phyloP scores from a whole-genome alignment of 768 basidiomycete genomes.

The Agaricus sinodeliciosus region DNA sequence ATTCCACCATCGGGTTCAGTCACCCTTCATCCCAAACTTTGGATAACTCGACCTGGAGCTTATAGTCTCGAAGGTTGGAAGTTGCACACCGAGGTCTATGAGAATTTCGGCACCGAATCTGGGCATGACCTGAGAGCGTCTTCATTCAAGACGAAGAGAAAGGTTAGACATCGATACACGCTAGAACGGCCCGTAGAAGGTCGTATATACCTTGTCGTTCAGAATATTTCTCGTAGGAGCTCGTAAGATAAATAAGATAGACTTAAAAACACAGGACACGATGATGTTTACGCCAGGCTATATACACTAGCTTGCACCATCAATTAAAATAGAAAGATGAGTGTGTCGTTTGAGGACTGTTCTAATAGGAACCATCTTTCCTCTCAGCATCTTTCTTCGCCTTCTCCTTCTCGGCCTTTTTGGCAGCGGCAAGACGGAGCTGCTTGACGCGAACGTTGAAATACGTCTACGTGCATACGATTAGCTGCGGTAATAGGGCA shows the following conservation, averaged over 20 bases:
- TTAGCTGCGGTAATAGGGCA: background rate
- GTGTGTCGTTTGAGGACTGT: too few species aligned
- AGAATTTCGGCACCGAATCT: slow-evolving; percentile 1
- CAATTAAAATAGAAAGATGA: too few species aligned
- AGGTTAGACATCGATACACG: slow-evolving; percentile 26
- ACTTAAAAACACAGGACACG: too few species aligned
- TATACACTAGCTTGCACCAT: too few species aligned
- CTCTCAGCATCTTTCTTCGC: slow-evolving; percentile 23
- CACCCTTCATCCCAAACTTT: slow-evolving; percentile 44
- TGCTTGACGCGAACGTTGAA: slow-evolving; percentile 72
- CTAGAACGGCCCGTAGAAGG: slow-evolving; percentile 25
- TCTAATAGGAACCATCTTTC: slow-evolving; percentile 14
- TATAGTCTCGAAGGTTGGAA: slow-evolving; percentile 66
- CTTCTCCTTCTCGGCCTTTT: slow-evolving; percentile 39
- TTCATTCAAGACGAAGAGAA: background rate
- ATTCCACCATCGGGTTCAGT: slow-evolving; percentile 43
- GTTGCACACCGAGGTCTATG: slow-evolving; percentile 42
- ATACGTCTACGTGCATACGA: slow-evolving; percentile 41
- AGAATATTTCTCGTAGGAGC: slow-evolving; percentile 15
- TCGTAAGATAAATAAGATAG: background rate
- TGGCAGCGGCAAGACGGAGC: slow-evolving; percentile 44
- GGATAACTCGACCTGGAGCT: slow-evolving; percentile 55
- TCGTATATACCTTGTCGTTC: slow-evolving; percentile 25
- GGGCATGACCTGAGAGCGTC: background rate
- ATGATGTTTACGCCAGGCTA: too few species aligned